Evolutionary conservation across 306 rosid genomes (phyloP), one percentile per base, ranked within the genome.

Genomic region (Rosa chinensis): DNA sequence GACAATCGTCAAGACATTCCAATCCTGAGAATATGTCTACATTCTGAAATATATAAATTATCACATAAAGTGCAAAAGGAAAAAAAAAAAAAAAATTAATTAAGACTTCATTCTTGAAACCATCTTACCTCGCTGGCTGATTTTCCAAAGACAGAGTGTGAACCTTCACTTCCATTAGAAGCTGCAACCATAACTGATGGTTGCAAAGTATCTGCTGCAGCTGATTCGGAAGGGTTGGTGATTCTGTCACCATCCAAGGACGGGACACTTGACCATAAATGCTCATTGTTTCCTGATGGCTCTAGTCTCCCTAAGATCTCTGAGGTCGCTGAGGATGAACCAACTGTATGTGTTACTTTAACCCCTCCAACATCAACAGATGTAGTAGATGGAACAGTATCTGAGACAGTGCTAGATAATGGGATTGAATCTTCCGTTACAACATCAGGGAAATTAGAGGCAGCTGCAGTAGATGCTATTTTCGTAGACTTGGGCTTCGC

Each of bases 11-110:
- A 76, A 91, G 88, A 66, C 58, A 86, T 74, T 91, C 93, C 83
- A 89, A 81, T 70, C 81, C 94, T 20, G 84, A 85, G 72, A 84
- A 88, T 70, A 92, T 78, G 79, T 90, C 90, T n/a, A 81, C 87
- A 80, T 78, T 83, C 99, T 95, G 86, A 66, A 81, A 78, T 55
- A 80, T 43, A 63, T 13, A 25, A 37, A 28, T 63, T 35, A 58
- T 47, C 68, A 67, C 37, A 83, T 72, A 23, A 49, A 79, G 48
- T 25, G 58, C 25, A 48, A 73, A 9, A 58, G 25, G 2, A 62
- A 58, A 11, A 25, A 62, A 14, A n/a, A n/a, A n/a, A n/a, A 6
- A 14, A 6, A 32, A 10, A 3, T 5, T 63, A 64, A 5, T 6
- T 35, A 6, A 2, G 21, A 12, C 43, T 16, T 39, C 12, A 66